Evolutionary conservation across 2,329 filamentous ascomycete species (phyloP).

Genomic region (Hypocrella siamensis): DNA sequence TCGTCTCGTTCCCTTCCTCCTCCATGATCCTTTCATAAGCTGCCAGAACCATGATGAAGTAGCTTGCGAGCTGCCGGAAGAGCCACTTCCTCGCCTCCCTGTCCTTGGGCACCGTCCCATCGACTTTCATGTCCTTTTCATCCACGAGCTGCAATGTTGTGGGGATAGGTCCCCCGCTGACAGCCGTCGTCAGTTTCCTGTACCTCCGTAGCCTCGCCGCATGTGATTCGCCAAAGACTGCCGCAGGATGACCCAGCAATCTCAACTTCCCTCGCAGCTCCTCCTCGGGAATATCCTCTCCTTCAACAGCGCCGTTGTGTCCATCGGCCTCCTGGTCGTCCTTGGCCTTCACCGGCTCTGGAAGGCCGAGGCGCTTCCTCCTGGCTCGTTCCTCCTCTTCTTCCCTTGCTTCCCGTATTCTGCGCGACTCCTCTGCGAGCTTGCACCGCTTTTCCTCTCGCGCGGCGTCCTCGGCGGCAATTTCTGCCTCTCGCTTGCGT

Average conservation of each 20-base stretch:
- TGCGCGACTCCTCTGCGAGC: conserved; percentile 66
- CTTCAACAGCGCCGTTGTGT: conserved; percentile 25
- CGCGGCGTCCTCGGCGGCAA: conserved; percentile 48
- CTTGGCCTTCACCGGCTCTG: conserved; percentile 41
- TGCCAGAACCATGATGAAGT: conserved; percentile 88
- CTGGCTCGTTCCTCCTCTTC: conserved; percentile 56
- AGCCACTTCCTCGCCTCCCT: conserved; percentile 52
- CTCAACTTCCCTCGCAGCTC: conserved; percentile 55
- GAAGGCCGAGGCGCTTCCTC: conserved; percentile 64
- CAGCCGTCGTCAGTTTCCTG: conserved; percentile 42
- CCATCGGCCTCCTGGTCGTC: conserved; percentile 26
- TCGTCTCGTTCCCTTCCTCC: conserved; percentile 45
- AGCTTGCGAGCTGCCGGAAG: conserved; percentile 78
- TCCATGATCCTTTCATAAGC: conserved; percentile 77
- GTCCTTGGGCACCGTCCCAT: conserved; percentile 45
- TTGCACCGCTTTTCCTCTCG: conserved; percentile 70
- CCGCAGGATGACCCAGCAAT: conserved; percentile 54
- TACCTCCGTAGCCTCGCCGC: conserved; percentile 54
- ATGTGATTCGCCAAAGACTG: conserved; percentile 71
- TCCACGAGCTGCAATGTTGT: conserved; percentile 67
- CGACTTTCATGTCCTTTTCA: conserved; percentile 80
- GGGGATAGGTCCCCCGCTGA: conserved; percentile 68
- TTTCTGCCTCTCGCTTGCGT: conserved; percentile 79
- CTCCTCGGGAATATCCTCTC: conserved; percentile 54
- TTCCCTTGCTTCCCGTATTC: conserved; percentile 55